Base-by-base conservation (phyloP, 352 stramenopile species). In the Phytophthora brassicae region DNA sequence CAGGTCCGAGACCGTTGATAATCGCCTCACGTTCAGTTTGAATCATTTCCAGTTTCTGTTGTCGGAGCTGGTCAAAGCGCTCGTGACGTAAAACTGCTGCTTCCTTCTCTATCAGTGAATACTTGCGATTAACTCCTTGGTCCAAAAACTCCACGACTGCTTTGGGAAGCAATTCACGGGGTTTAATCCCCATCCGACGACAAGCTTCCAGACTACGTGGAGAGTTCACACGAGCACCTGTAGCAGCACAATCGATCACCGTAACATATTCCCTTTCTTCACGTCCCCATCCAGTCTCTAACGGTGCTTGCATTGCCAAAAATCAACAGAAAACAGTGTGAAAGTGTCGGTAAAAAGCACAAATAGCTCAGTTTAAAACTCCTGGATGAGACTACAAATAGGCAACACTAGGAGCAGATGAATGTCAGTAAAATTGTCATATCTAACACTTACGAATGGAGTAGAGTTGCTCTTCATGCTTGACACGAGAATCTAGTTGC, bases 171-270 rank as follows among this genome's bases (percentile, higher is more conserved):
- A 93, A 64, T 33, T 93, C 84, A 42, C 79, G 76, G 0, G 81
- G 75, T 17, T 82, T 79, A 23, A 93, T 87, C 2, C 84, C 84
- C 29, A 75, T 78, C 17, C 84, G 80, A 16, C 79, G 58, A 76
- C 84, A 93, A 0, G 84, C 84, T 50, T 93, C 82, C 23, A 91
- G 55, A 17, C 70, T 89, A 7, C 84, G 78, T 4, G 84, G 82
- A 3, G 84, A 89, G 16, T 74, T 89, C 44, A 89, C 60, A 0
- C 74, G 66, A 38, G 72, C 69, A 28, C 79, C 77, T n/a, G 82
- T 83, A 5, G 71, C 60, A 29, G 64, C 70, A 38, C 64, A 80
- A n/a, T 72, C 67, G 6, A 88, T 60, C n/a, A 89, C 39, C 17
- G 81, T 76, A 44, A 90, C 64, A 60, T 76, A 39, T 45, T 86